phyloP scores from a whole-genome alignment of 331 rosid species.

The Arachis monticola region DNA sequence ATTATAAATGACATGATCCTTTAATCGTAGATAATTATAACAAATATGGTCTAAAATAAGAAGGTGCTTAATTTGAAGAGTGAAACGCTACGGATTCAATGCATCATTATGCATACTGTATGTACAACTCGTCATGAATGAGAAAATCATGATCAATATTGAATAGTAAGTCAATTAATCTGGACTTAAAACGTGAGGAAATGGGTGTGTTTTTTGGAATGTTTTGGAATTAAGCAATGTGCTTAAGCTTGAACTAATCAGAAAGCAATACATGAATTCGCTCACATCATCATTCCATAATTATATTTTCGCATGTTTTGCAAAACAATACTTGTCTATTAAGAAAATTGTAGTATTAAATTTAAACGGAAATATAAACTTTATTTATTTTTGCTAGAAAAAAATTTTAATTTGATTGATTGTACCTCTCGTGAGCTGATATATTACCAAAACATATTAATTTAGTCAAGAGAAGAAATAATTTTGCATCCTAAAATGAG shows the following conservation, averaged over 20 bases:
- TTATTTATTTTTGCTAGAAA: too few species aligned
- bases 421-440: neutral
- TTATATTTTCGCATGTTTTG: slow-evolving; percentile 2
- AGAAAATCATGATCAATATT: neutral
- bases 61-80: neutral
- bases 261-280: slow-evolving; percentile 1
- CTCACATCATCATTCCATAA: slow-evolving; percentile 16
- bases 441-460: neutral
- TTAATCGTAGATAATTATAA: too few species aligned
- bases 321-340: slow-evolving; percentile 5
- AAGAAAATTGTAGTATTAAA: neutral
- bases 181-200: slow-evolving; percentile 22
- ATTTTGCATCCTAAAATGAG: slow-evolving; percentile 37
- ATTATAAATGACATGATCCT: too few species aligned
- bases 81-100: neutral
- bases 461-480: slow-evolving; percentile 13
- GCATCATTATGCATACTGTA: neutral
- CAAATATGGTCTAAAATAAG: too few species aligned
- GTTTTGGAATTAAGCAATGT: slow-evolving; percentile 24
- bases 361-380: too few species aligned
- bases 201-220: neutral
- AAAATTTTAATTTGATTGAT: neutral
- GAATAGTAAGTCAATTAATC: neutral
- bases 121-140: neutral
- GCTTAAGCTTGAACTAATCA: neutral